These are phyloP conservation scores for Waltergamsia citrina DNA, from an alignment of 2,329 filamentous ascomycete genomes.

Conservation along the genomic window DNA sequence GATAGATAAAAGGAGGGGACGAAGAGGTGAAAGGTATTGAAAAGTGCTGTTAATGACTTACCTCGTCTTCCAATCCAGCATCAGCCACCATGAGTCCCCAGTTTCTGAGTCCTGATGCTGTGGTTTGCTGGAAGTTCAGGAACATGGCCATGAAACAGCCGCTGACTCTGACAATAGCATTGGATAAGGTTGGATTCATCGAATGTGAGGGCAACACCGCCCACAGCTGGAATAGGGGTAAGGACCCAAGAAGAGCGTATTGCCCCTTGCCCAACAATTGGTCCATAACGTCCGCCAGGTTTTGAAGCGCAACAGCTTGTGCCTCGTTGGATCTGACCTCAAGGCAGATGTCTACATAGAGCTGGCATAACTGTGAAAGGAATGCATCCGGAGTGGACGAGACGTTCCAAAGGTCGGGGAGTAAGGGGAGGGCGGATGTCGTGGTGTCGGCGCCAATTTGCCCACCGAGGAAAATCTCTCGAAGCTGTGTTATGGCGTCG, in stretches of 20 bases:
- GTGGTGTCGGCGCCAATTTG: conserved; percentile 23
- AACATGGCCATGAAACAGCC: conserved; percentile 32
- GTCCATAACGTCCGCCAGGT: conserved; percentile 37
- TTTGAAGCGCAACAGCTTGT: conserved; percentile 35
- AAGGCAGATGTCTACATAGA: conserved; percentile 33
- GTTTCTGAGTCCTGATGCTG: conserved; percentile 13
- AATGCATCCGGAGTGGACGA: conserved; percentile 12
- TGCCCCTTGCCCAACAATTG: conserved; percentile 17
- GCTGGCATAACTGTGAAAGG: conserved; percentile 22
- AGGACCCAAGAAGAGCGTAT: conserved; percentile 18
- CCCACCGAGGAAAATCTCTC: conserved; percentile 15
- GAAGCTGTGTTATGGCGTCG: conserved; percentile 13
- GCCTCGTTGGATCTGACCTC: conserved; percentile 28
- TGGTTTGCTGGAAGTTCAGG: conserved; percentile 9
- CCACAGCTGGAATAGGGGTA: conserved; percentile 30
- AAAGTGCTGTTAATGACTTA: conserved; percentile 17
- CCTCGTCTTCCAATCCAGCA: conserved; percentile 37
- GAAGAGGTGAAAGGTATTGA: neutral
- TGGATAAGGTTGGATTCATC: conserved; percentile 37
- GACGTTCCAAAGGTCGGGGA: conserved; percentile 20
- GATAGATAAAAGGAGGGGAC: no score
- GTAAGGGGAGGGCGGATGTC: conserved; percentile 21
- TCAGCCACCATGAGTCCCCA: conserved; percentile 43
- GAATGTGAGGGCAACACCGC: conserved; percentile 21
- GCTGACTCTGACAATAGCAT: conserved; percentile 37